Percentiles rank a stretch among this genome's conserved stretches.
These are phyloP conservation scores for Diaporthe destruens DNA, from an alignment of 2,329 filamentous ascomycete genomes.

Conservation along the genomic window DNA sequence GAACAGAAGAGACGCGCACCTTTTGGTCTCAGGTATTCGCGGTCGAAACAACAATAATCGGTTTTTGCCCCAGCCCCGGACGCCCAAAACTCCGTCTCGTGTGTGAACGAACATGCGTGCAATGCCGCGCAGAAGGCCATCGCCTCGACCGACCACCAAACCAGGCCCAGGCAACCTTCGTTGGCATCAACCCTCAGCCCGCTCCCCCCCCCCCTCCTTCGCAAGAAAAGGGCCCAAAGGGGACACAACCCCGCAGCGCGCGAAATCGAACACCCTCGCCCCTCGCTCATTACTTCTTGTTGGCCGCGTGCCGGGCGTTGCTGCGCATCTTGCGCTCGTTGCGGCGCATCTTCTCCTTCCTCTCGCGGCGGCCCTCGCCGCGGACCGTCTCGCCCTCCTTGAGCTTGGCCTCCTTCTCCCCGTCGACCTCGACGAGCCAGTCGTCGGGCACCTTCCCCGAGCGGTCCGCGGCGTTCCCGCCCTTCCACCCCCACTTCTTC, in stretches of 20 bases:
- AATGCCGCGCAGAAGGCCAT: neutral
- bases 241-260: too few relatives aligned
- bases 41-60: neutral
- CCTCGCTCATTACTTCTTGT: slow-evolving; percentile 44
- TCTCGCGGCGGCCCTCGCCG: slow-evolving; percentile 73
- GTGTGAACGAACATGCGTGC: slow-evolving; percentile 1
- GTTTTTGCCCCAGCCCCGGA: slow-evolving; percentile 16
- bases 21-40: neutral
- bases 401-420: slow-evolving; percentile 73
- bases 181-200: neutral
- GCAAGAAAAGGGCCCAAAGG: too few relatives aligned
- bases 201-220: too few relatives aligned
- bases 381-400: slow-evolving; percentile 73
- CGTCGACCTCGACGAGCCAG: slow-evolving; percentile 93
- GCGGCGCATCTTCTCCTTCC: slow-evolving; percentile 76
- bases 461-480: slow-evolving; percentile 74
- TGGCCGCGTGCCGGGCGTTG: slow-evolving; percentile 67
- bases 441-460: slow-evolving; percentile 72
- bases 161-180: neutral
- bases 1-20: too few relatives aligned
- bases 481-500: slow-evolving; percentile 95
- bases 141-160: neutral
- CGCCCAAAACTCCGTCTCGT: slow-evolving; percentile 40
- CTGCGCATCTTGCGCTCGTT: slow-evolving; percentile 78
- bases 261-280: too few relatives aligned